Conservation (phyloP, 108 stramenopile genomes). For the Poteriospumella lacustris region DNA sequence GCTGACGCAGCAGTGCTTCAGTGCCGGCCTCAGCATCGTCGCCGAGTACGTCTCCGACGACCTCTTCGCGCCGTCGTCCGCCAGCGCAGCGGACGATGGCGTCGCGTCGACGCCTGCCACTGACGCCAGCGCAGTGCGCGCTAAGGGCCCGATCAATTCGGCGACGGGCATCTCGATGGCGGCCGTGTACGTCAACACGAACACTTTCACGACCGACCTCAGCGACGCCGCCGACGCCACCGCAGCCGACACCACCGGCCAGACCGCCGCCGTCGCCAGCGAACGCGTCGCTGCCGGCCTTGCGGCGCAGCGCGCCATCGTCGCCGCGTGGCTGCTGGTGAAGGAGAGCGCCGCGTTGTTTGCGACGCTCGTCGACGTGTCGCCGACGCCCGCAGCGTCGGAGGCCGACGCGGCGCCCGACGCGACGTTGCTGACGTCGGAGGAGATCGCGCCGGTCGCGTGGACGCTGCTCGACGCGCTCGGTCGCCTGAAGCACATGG, state of each 20-base stretch:
- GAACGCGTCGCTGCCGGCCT: not conserved
- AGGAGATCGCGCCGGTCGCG: slow-evolving; percentile 28
- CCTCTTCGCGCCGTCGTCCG: not conserved
- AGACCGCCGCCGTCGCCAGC: not conserved
- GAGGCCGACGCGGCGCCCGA: slow-evolving; percentile 14
- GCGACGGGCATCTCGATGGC: not conserved
- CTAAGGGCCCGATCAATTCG: slow-evolving; percentile 1
- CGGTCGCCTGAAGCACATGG: slow-evolving; percentile 41
- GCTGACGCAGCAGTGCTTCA: not conserved
- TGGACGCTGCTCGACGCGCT: slow-evolving; percentile 28
- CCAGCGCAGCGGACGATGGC: no score
- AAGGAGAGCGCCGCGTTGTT: slow-evolving; percentile 39
- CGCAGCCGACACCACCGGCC: not conserved
- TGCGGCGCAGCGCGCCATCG: slow-evolving; percentile 35
- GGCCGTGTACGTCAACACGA: slow-evolving; percentile 1
- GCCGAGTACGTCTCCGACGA: not conserved
- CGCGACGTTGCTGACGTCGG: slow-evolving; percentile 12
- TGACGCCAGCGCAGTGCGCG: not conserved
- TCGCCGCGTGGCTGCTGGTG: slow-evolving; percentile 44
- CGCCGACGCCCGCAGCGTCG: slow-evolving; percentile 5
- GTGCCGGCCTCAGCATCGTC: no score
- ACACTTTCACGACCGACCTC: not conserved
- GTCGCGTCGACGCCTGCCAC: not conserved
- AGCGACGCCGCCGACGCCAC: not conserved
- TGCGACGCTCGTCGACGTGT: slow-evolving; percentile 21